Base-by-base conservation (phyloP, 192 early-diverging fungal genomes). In the Coemansia sp. region DNA sequence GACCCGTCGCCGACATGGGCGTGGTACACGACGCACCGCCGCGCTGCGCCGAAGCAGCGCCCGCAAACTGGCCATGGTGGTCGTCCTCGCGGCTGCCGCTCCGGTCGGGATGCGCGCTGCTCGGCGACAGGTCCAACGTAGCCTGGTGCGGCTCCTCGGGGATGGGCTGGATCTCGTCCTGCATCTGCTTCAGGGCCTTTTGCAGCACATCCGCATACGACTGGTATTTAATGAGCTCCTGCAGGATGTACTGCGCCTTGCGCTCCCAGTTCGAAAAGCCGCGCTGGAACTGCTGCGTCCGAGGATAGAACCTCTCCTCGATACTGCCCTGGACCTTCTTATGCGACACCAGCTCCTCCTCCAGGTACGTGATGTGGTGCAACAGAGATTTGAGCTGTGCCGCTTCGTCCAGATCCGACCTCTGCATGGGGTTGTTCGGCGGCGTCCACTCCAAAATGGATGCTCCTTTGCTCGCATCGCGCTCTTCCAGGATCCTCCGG, bases 191-290 rank as follows among this genome's bases (percentile, higher is more conserved):
- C 0, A 88, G 70, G n/a, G 88, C 86, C 34, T 88, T 87, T 70
- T 91, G 88, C 70, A 93, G 68, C 29, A 84, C 85, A 62, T 93
- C 90, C 10, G 87, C 87, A 62, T 93, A 93, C 66, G 89, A 91
- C 69, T 91, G 89, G 63, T 92, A 90, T 68, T 92, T 93, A 77
- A 93, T 89, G 69, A 92, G 90, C 81, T 93, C 92, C 74, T 91
- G 87, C 41, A 93, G 69, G 34, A 93, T 75, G 71, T 91, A 88
- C 67, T 90, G 88, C 11, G 90, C 90, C 73, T 89, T 89, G 61
- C 86, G 82, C 78, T 93, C 92, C 92, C 92, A 93, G 68, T 93
- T 93, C 11, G 86, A 78, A 62, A 92, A 85, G 7, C 87, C 92
- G 67, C 86, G 88, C 4, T 86, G 70, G 75, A 87, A 72, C 69